A percentile compares a stretch with the other conserved stretches of the same genome.
Evolutionary conservation across 106 monocot genomes (phyloP).

Genomic region (Phalaenopsis equestris): DNA sequence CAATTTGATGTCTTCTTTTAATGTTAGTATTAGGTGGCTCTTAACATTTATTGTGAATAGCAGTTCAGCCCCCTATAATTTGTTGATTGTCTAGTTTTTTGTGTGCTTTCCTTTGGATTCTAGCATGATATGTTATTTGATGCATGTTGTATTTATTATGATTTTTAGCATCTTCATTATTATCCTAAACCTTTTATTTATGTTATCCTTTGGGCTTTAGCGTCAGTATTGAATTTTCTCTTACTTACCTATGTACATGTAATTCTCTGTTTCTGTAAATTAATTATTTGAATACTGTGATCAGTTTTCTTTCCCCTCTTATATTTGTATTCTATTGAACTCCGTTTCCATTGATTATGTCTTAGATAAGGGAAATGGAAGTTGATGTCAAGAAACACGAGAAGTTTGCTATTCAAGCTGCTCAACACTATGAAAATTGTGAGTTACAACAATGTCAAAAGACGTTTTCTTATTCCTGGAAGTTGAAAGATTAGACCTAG

Average conservation of each 20-base stretch:
- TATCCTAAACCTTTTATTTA: background rate
- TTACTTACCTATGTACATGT: background rate
- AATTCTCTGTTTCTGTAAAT: background rate
- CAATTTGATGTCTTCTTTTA: too few species aligned
- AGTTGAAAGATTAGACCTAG: background rate
- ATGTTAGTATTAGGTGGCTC: background rate
- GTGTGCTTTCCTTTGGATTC: background rate
- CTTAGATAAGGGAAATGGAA: slow-evolving; percentile 82
- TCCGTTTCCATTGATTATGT: slow-evolving; percentile 15
- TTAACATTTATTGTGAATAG: background rate
- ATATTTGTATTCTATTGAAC: background rate
- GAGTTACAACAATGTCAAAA: slow-evolving; percentile 22
- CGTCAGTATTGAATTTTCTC: background rate
- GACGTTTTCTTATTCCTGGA: background rate
- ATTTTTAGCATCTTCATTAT: background rate
- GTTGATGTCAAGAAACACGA: slow-evolving; percentile 63
- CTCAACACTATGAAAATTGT: slow-evolving; percentile 64
- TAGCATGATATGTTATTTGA: background rate
- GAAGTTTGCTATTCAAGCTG: slow-evolving; percentile 60
- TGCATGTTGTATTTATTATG: background rate
- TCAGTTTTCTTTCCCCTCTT: background rate
- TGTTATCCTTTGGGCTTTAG: background rate
- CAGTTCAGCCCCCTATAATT: background rate
- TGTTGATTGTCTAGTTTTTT: background rate
- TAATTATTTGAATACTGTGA: background rate